phyloP scores from a whole-genome alignment of 139 green algal species.

The Desmodesmus armatus region DNA sequence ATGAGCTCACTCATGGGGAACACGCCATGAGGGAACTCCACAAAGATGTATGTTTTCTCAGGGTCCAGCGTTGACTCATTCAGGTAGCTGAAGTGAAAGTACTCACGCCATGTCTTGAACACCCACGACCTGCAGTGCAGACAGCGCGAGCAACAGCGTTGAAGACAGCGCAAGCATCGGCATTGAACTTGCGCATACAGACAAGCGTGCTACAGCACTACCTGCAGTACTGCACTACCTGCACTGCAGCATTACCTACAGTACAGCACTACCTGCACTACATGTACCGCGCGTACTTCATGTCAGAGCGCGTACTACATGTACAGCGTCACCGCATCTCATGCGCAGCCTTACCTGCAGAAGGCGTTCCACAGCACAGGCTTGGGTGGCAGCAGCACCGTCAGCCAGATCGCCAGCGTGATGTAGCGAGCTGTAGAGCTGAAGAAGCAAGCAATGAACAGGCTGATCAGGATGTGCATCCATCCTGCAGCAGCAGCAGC shows the following conservation, averaged over 20 bases:
- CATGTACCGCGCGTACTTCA: too few relatives aligned
- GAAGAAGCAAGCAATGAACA: slow-evolving; percentile 37
- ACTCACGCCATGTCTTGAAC: slow-evolving; percentile 59
- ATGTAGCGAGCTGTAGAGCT: slow-evolving; percentile 3
- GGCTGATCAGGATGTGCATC: slow-evolving; percentile 55
- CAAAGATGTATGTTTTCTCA: slow-evolving; percentile 59
- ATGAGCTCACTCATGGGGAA: slow-evolving; percentile 63
- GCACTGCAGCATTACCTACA: too few relatives aligned
- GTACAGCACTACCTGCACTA: too few relatives aligned
- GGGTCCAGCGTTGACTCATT: slow-evolving; percentile 51
- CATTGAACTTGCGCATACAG: too few relatives aligned
- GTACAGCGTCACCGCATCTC: too few relatives aligned
- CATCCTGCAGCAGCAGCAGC: too few relatives aligned
- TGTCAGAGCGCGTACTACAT: too few relatives aligned
- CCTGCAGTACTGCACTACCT: too few relatives aligned
- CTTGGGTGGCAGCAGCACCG: slow-evolving; percentile 52
- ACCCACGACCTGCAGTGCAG: slow-evolving; percentile 23
- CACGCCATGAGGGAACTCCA: slow-evolving; percentile 55
- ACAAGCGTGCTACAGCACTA: too few relatives aligned
- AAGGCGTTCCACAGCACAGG: slow-evolving; percentile 59
- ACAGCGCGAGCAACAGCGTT: background rate
- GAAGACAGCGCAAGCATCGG: too few relatives aligned
- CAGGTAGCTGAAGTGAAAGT: slow-evolving; percentile 50
- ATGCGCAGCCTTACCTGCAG: slow-evolving; percentile 28
- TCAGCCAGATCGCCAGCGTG: slow-evolving; percentile 38